These are phyloP conservation scores for Trichoderma erinaceum DNA, from an alignment of 495 filamentous ascomycete genomes.

Conservation along the genomic window DNA sequence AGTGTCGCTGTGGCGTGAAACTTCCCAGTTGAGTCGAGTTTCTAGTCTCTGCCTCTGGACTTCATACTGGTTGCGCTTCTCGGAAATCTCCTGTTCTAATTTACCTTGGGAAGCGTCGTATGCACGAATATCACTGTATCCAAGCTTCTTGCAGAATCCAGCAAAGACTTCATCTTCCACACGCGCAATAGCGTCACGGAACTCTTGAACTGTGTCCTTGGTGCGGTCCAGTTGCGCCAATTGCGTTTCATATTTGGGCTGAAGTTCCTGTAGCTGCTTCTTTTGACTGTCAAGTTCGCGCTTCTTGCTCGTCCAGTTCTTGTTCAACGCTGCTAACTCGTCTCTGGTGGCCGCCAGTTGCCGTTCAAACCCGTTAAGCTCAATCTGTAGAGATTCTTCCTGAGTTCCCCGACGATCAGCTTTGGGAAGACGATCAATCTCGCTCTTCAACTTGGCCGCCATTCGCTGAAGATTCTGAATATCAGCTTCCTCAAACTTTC, in stretches of 20 bases:
- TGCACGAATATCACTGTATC: slow-evolving; percentile 81
- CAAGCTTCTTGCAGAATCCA: slow-evolving; percentile 78
- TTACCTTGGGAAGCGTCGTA: slow-evolving; percentile 92
- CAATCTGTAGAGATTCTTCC: slow-evolving; percentile 74
- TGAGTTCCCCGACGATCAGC: slow-evolving; percentile 63
- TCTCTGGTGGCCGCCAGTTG: slow-evolving; percentile 62
- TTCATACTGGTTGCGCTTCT: slow-evolving; percentile 80
- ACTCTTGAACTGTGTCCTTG: slow-evolving; percentile 57
- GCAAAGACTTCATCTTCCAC: slow-evolving; percentile 88
- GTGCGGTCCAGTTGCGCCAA: slow-evolving; percentile 62
- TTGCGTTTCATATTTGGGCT: slow-evolving; percentile 73
- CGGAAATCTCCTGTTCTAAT: slow-evolving; percentile 77
- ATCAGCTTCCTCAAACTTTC: slow-evolving; percentile 84
- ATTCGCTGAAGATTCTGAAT: slow-evolving; percentile 68
- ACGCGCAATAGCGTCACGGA: slow-evolving; percentile 68
- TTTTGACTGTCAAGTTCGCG: slow-evolving; percentile 71
- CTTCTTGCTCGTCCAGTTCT: slow-evolving; percentile 78
- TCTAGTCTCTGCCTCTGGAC: slow-evolving; percentile 76
- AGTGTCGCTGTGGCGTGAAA: slow-evolving; percentile 58
- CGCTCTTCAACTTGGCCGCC: slow-evolving; percentile 60
- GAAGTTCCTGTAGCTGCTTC: slow-evolving; percentile 62
- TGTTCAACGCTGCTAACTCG: slow-evolving; percentile 73
- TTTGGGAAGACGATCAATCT: slow-evolving; percentile 70
- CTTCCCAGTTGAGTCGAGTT: slow-evolving; percentile 73
- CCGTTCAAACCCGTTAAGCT: slow-evolving; percentile 77